These are phyloP conservation scores for Sporothrix globosa DNA, from an alignment of 2,329 filamentous ascomycete genomes.

Conservation along the genomic window DNA sequence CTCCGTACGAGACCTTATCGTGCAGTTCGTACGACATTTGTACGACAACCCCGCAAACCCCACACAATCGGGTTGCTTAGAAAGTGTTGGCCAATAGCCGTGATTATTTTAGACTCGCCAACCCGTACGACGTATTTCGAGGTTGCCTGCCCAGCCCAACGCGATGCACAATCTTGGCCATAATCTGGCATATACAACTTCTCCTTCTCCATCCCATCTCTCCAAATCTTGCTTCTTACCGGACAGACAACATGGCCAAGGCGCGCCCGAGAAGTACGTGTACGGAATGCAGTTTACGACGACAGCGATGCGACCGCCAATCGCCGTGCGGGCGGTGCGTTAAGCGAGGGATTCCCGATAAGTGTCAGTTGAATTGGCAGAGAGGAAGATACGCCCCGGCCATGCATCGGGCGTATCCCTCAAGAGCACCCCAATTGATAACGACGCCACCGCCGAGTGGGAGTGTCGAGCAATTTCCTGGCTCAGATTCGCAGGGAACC, in stretches of 20 bases:
- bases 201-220: background rate
- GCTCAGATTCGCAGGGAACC: background rate
- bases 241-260: conserved; percentile 3
- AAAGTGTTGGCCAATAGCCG: conserved; percentile 10
- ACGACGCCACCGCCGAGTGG: background rate
- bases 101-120: conserved; percentile 7
- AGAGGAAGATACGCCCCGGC: conserved; percentile 12
- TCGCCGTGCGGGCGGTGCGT: conserved; percentile 21
- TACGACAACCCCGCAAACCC: conserved; percentile 13
- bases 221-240: background rate
- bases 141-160: background rate
- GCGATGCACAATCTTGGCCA: conserved; percentile 5
- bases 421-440: conserved; percentile 6
- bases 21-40: conserved; percentile 14
- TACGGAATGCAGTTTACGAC: conserved; percentile 22
- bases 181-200: conserved; percentile 6
- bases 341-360: conserved; percentile 23
- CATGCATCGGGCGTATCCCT: conserved; percentile 11
- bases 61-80: conserved; percentile 12
- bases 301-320: conserved; percentile 23
- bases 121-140: conserved; percentile 16
- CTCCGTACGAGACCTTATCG: conserved; percentile 15
- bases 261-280: conserved; percentile 21
- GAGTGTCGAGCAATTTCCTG: conserved; percentile 6
- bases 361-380: conserved; percentile 23